Evolutionary conservation across 140 eudicot genomes (phyloP), one percentile per base, ranked within the genome.

Genomic region (Anethum foeniculum): DNA sequence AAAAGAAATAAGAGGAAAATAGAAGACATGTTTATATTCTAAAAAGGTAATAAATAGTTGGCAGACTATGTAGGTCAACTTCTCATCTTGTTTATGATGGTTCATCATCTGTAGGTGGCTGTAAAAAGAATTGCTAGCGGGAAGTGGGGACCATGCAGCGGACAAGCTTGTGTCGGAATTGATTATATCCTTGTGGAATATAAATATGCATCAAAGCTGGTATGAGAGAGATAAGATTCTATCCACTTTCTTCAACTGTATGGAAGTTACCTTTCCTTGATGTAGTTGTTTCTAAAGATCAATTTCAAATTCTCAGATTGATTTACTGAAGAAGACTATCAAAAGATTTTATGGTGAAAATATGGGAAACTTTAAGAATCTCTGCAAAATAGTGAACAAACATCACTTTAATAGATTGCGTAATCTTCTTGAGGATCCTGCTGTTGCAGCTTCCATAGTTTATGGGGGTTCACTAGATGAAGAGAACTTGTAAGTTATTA

Each of bases 121-220:
- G 78, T 77, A 30, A 92, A 88, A 85, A 87, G 98, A 85, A 77
- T 94, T 69, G 87, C 80, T 39, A 84, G 93, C 47, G 97, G 90
- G 74, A 94, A 94, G 81, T 94, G 97, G 98, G 98, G 98, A 1
- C 81, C 93, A 4, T 87, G 94, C 69, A 80, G 87, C 58, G 98
- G 98, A 80, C 97, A 94, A 84, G 97, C 96, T 49, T 90, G 98
- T 85, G 88, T 94, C 81, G 94, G 91, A 43, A 60, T 90, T 48
- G 97, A 94, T 81, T 92, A 90, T 85, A 73, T 94, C 83, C 90
- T 94, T 41, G 94, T 94, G 83, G 91, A 94, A 87, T 91, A 89
- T 36, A 86, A 83, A 47, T 79, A 74, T 78, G 94, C 96, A 51
- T 82, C 94, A n/a, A 77, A 81, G 58, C 73, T 92, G 93, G 98